These are phyloP conservation scores for Lagenaria siceraria DNA, from an alignment of 306 rosid genomes.

Conservation along the genomic window DNA sequence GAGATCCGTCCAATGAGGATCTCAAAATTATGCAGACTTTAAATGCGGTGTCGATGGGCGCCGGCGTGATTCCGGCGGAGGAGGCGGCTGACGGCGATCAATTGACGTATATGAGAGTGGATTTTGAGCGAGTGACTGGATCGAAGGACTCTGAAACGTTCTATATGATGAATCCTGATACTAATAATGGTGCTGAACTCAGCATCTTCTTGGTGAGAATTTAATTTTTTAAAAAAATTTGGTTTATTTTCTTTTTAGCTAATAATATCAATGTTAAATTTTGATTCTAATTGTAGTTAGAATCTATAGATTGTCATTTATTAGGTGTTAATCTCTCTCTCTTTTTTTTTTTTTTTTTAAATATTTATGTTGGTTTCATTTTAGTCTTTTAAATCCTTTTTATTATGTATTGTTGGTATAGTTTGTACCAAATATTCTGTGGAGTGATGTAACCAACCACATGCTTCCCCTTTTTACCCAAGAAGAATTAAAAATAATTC, in stretches of 20 bases:
- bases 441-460: too few relatives aligned
- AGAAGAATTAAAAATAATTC: too few relatives aligned
- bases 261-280: not conserved
- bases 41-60: constrained; percentile 55
- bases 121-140: constrained; percentile 65
- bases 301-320: not conserved
- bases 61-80: constrained; percentile 52
- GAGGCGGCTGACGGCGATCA: constrained; percentile 38
- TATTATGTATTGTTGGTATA: too few relatives aligned
- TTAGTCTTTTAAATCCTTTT: too few relatives aligned
- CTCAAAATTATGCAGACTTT: constrained; percentile 56
- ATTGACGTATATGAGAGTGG: constrained; percentile 54
- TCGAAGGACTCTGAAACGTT: constrained; percentile 78
- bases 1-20: constrained; percentile 61
- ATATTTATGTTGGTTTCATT: not conserved
- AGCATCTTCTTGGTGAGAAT: constrained; percentile 62
- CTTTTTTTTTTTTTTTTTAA: too few relatives aligned
- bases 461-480: too few relatives aligned
- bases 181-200: constrained; percentile 51
- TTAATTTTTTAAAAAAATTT: constrained; percentile 18
- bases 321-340: not conserved
- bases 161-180: constrained; percentile 77
- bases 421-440: too few relatives aligned
- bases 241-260: constrained; percentile 2
- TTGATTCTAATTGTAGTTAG: not conserved